Evolutionary conservation across 2,329 filamentous ascomycete genomes (phyloP).

Genomic region (Fonsecaea monophora): DNA sequence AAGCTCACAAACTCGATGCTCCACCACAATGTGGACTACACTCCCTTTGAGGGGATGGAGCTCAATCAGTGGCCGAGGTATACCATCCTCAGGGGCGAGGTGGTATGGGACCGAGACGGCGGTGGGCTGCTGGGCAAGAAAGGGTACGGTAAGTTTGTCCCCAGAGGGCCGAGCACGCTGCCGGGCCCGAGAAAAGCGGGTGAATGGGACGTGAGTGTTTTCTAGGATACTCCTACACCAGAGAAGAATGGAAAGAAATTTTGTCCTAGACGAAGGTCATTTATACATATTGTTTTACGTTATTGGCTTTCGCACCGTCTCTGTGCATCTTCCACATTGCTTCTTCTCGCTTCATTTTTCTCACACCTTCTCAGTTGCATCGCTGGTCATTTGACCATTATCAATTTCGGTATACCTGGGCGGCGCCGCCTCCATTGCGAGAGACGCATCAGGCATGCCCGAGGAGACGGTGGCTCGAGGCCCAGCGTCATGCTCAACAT

Average conservation of each 20-base stretch:
- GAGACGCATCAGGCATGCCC: neutral
- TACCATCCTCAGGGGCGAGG: constrained; percentile 64
- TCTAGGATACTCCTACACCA: constrained; percentile 11
- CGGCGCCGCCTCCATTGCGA: neutral
- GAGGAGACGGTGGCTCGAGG: neutral
- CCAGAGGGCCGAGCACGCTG: constrained; percentile 49
- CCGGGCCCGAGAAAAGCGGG: constrained; percentile 45
- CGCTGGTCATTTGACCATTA: neutral
- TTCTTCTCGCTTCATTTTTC: neutral
- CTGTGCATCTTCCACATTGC: neutral
- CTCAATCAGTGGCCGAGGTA: constrained; percentile 68
- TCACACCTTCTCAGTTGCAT: neutral
- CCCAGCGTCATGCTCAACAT: neutral
- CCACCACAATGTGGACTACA: constrained; percentile 69
- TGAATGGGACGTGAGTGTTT: constrained; percentile 41
- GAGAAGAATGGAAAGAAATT: neutral
- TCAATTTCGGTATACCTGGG: neutral
- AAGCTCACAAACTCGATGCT: constrained; percentile 60
- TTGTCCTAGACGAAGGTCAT: neutral
- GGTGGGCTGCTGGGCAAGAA: constrained; percentile 58
- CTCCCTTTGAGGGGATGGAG: constrained; percentile 65
- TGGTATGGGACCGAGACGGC: constrained; percentile 61
- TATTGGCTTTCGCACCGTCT: neutral
- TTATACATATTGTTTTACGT: neutral
- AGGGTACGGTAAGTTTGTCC: constrained; percentile 59